A percentile compares a stretch with the other conserved stretches of the same genome.
Evolutionary conservation across 2,329 filamentous ascomycete genomes (phyloP).

Genomic region (Ophiostoma sp.): DNA sequence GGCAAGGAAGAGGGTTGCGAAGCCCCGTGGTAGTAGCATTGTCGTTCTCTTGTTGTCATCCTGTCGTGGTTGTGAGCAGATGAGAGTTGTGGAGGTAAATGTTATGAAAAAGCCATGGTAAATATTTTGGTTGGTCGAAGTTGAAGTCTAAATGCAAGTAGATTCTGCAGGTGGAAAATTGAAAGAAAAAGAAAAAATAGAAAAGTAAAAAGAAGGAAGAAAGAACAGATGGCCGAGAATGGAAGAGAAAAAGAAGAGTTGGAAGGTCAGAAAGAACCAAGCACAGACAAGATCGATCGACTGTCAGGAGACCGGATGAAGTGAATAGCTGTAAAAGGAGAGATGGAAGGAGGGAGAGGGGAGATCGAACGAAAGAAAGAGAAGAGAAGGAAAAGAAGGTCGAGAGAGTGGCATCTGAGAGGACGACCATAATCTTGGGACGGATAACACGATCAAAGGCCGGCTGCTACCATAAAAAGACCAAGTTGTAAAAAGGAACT

Average conservation of each 20-base stretch:
- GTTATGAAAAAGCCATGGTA: neutral
- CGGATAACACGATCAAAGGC: neutral
- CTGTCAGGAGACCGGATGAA: neutral
- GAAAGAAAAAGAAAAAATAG: neutral
- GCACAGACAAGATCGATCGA: neutral
- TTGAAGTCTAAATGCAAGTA: neutral
- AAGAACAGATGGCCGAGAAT: neutral
- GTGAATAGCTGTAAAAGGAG: neutral
- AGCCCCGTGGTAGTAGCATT: slow-evolving; percentile 33
- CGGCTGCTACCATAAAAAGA: neutral
- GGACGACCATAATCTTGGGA: neutral
- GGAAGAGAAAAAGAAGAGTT: neutral
- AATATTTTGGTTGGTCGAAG: neutral
- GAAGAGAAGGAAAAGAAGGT: neutral
- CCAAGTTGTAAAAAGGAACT: neutral
- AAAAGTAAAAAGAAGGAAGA: neutral
- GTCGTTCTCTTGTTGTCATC: slow-evolving; percentile 30
- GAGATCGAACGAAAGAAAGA: neutral
- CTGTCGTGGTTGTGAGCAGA: slow-evolving; percentile 13
- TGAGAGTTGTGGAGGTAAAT: neutral
- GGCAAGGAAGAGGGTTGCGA: slow-evolving; percentile 30
- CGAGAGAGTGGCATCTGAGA: neutral
- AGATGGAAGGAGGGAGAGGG: neutral
- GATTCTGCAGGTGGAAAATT: neutral
- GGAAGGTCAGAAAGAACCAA: neutral